phyloP scores from a whole-genome alignment of 1,284 basidiomycete species.

The Apiotrichum sp. region DNA sequence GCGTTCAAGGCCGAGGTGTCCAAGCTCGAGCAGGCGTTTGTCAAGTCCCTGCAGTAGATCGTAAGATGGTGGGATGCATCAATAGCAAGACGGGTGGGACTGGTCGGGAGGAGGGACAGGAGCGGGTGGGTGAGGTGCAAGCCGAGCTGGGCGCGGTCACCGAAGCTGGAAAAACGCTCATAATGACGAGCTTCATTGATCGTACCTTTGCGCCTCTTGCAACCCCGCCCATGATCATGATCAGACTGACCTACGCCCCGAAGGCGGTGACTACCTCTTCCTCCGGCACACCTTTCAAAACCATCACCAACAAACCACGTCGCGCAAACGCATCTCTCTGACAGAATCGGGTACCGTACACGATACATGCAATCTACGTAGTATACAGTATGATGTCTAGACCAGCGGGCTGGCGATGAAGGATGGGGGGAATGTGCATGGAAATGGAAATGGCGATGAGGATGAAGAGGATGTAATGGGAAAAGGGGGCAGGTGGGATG shows the following conservation, averaged over 20 bases:
- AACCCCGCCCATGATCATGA: too few species aligned
- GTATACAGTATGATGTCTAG: background rate
- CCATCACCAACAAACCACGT: too few species aligned
- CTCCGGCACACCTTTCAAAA: background rate
- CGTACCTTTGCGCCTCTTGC: too few species aligned
- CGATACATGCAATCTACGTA: background rate
- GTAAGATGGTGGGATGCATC: constrained; percentile 2
- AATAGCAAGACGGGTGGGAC: background rate
- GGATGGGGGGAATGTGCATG: too few species aligned
- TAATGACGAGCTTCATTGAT: too few species aligned
- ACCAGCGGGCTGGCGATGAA: background rate
- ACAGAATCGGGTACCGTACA: background rate
- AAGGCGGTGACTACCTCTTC: too few species aligned
- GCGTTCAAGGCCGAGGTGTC: constrained; percentile 44
- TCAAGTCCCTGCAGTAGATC: constrained; percentile 42
- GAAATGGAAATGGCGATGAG: too few species aligned
- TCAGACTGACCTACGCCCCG: too few species aligned
- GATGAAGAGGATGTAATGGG: too few species aligned
- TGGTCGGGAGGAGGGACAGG: background rate
- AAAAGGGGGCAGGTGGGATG: background rate
- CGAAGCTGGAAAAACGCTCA: too few species aligned
- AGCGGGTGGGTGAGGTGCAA: background rate
- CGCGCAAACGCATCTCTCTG: background rate
- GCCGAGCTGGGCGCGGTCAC: too few species aligned
- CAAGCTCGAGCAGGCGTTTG: constrained; percentile 46